phyloP scores from a whole-genome alignment of 2,329 filamentous ascomycete genomes.

The Stemphylium vesicarium region DNA sequence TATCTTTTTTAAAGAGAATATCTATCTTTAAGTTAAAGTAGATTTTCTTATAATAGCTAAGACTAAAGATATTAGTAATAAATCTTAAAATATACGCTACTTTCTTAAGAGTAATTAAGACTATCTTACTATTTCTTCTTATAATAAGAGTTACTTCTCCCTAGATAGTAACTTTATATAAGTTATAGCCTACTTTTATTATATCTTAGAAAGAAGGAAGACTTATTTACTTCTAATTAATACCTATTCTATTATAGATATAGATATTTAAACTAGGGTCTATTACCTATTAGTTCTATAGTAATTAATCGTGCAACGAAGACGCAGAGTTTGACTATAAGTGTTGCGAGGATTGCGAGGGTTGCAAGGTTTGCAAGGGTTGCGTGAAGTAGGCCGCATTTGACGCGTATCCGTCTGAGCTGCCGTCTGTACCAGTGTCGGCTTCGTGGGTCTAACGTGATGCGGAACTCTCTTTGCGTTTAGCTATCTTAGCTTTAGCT shows the following conservation, averaged over 20 bases:
- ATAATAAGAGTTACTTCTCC: conserved; percentile 2
- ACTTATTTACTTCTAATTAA: neutral
- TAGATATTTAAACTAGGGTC: conserved; percentile 8
- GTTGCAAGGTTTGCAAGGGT: too few relatives aligned
- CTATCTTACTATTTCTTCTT: neutral
- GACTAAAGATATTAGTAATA: conserved; percentile 1
- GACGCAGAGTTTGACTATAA: neutral
- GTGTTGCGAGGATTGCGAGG: too few relatives aligned
- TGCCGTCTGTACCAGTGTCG: too few relatives aligned
- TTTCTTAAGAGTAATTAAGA: neutral
- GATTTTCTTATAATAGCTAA: neutral
- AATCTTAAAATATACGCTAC: conserved; percentile 7
- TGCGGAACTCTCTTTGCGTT: too few relatives aligned
- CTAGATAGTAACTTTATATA: neutral
- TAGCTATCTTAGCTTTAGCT: too few relatives aligned
- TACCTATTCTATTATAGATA: neutral
- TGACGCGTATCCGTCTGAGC: too few relatives aligned
- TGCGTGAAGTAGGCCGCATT: too few relatives aligned
- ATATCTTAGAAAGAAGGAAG: neutral
- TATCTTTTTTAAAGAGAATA: too few relatives aligned
- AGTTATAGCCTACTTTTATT: neutral
- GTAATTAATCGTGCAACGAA: neutral
- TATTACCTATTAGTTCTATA: conserved; percentile 4
- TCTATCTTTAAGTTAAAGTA: conserved; percentile 4
- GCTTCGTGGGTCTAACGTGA: too few relatives aligned